A percentile compares a stretch with the other conserved stretches of the same genome.
Evolutionary conservation across 2,329 filamentous ascomycete species (phyloP).

Genomic region (Fusarium decemcellulare): DNA sequence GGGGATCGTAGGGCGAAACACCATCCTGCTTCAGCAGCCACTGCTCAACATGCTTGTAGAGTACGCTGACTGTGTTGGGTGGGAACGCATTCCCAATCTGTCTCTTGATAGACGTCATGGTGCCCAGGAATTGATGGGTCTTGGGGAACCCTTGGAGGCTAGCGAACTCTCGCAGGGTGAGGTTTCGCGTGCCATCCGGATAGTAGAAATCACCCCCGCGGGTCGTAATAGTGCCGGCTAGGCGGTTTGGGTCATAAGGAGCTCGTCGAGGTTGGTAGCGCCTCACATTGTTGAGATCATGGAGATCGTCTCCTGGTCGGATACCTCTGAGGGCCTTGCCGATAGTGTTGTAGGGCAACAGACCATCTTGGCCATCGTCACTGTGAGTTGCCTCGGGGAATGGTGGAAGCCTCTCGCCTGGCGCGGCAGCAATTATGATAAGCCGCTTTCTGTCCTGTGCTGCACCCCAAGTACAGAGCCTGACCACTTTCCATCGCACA

Average conservation of each 20-base stretch:
- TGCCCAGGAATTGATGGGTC: slow-evolving; percentile 69
- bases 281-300: slow-evolving; percentile 52
- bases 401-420: slow-evolving; percentile 77
- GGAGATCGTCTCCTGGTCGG: slow-evolving; percentile 52
- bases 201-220: slow-evolving; percentile 75
- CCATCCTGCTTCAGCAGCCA: slow-evolving; percentile 63
- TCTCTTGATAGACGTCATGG: slow-evolving; percentile 60
- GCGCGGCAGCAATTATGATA: slow-evolving; percentile 72
- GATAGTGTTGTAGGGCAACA: slow-evolving; percentile 61
- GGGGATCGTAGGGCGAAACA: slow-evolving; percentile 40
- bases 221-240: slow-evolving; percentile 75
- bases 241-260: slow-evolving; percentile 62
- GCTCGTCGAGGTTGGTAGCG: slow-evolving; percentile 47
- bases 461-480: slow-evolving; percentile 65
- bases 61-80: slow-evolving; percentile 65
- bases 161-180: slow-evolving; percentile 78
- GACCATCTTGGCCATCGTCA: slow-evolving; percentile 51
- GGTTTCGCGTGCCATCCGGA: slow-evolving; percentile 72
- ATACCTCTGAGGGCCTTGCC: slow-evolving; percentile 57
- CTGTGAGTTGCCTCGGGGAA: slow-evolving; percentile 76
- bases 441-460: slow-evolving; percentile 66
- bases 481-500: slow-evolving; percentile 76
- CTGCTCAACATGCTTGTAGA: slow-evolving; percentile 64
- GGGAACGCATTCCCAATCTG: slow-evolving; percentile 89
- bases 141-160: slow-evolving; percentile 78